A percentile compares a stretch with the other conserved stretches of the same genome.
These are phyloP conservation scores for Kentomonas sorsogonicus DNA, from an alignment of 208 protist species.

Conservation along the genomic window DNA sequence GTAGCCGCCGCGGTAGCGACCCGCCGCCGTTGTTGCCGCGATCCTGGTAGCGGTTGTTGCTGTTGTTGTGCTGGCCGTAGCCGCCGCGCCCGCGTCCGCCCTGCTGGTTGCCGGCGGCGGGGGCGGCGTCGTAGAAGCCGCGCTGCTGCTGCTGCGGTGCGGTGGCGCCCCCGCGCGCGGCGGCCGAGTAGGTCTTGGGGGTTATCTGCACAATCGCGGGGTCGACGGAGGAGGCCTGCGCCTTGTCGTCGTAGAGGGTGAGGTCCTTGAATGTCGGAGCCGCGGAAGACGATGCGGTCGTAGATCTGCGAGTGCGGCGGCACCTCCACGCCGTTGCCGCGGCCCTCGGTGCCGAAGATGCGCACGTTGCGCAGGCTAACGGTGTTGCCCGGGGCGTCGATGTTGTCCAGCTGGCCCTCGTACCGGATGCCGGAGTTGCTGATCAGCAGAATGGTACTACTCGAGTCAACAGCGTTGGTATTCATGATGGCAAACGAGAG, in stretches of 20 bases:
- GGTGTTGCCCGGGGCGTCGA: slow-evolving; percentile 76
- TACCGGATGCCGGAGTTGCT: slow-evolving; percentile 88
- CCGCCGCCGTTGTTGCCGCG: slow-evolving; percentile 16
- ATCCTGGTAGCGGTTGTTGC: slow-evolving; percentile 19
- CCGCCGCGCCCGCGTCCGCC: slow-evolving; percentile 14
- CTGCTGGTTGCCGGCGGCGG: slow-evolving; percentile 13
- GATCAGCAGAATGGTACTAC: slow-evolving; percentile 72
- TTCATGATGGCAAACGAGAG: too few species aligned
- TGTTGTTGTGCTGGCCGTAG: slow-evolving; percentile 20
- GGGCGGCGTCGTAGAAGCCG: slow-evolving; percentile 15
- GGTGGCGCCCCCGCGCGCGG: slow-evolving; percentile 10
- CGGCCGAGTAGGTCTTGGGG: slow-evolving; percentile 17
- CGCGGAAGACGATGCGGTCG: slow-evolving; percentile 87
- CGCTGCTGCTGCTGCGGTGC: slow-evolving; percentile 1
- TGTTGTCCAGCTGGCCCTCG: slow-evolving; percentile 68
- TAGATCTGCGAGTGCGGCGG: slow-evolving; percentile 63
- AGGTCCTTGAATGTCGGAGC: slow-evolving; percentile 83
- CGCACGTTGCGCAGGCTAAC: slow-evolving; percentile 83
- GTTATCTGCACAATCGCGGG: slow-evolving; percentile 73
- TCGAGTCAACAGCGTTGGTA: too few species aligned
- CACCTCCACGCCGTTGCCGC: slow-evolving; percentile 50
- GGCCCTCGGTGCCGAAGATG: slow-evolving; percentile 86
- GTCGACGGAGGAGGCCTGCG: slow-evolving; percentile 36
- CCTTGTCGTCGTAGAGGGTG: slow-evolving; percentile 59
- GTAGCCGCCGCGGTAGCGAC: slow-evolving; percentile 24